Evolutionary conservation across 441 rosid genomes (phyloP), one percentile per base, ranked within the genome.

Genomic region (Pelargonium cotyledonis): DNA sequence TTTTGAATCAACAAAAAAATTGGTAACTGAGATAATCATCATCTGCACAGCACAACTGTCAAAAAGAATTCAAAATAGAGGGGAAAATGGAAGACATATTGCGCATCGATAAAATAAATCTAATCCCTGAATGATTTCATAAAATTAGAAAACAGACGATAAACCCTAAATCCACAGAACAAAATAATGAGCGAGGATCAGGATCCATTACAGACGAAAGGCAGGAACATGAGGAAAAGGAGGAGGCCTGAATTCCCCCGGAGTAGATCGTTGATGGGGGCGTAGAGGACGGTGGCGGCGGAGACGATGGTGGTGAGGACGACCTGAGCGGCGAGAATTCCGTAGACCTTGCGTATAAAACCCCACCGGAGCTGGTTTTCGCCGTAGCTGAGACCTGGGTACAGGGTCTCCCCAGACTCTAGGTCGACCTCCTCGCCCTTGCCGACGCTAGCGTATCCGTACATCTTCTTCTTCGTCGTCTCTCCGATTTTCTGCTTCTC

Each of bases 291-390:
- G 69, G 90, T 83, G 57, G 78, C 62, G 66, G 90, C 80, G 55
- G 98, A 87, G 74, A 93, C 85, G 68, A 82, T 40, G 70, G 97
- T 93, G 74, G 97, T 91, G 66, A 93, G 83, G 29, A 89, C 77
- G 67, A 93, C 79, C 91, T 93, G 97, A 0, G 83, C 89, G 0
- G 96, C 74, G 26, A 93, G 81, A 70, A 91, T 91, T 2, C 93
- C 91, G 72, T 89, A 93, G 68, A 91, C 97, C 75, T 91, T 93
- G 64, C 90, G 95, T 70, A 91, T 86, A 77, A 93, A 86, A 9
- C 92, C 95, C 98, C 96, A 93, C 11, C 97, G 92, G 67, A 91
- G 89, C 71, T 88, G 86, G 80, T 88, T 87, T 81, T 93, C 98
- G 15, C 92, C 96, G 55, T 72, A 73, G 78, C 95, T 76, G 47